Evolutionary conservation across 179 eudicot genomes (phyloP).

Genomic region (Silene coronaria): DNA sequence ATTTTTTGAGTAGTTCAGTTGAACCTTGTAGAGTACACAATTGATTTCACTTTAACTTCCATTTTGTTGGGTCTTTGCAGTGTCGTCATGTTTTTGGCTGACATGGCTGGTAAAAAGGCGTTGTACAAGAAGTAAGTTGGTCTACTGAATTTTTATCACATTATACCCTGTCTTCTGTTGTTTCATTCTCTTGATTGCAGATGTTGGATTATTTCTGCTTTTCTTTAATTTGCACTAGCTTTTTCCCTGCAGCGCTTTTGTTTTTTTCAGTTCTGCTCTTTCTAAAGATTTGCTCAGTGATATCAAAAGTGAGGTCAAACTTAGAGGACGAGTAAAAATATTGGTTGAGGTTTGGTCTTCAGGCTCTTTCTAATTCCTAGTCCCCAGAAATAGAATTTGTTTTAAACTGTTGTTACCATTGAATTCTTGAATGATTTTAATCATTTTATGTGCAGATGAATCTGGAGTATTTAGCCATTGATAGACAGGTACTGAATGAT

Average conservation of each 20-base stretch:
- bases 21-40: conserved; percentile 2
- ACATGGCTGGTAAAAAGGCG: conserved; percentile 88
- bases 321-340: conserved; percentile 69
- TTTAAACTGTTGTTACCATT: neutral
- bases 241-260: conserved; percentile 60
- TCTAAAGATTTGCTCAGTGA: conserved; percentile 56
- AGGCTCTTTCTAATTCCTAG: conserved; percentile 3
- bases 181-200: neutral
- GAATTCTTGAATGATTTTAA: conserved; percentile 1
- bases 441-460: conserved; percentile 67
- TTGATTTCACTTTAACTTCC: neutral
- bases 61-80: conserved; percentile 46
- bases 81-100: conserved; percentile 70
- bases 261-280: conserved; percentile 83
- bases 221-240: neutral
- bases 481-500: conserved; percentile 64
- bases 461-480: conserved; percentile 91
- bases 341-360: conserved; percentile 58
- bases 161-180: neutral
- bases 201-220: neutral
- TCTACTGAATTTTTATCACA: neutral
- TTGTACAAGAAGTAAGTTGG: conserved; percentile 77
- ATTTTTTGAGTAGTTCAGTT: neutral
- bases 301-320: conserved; percentile 65
- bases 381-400: conserved; percentile 5